These are phyloP conservation scores for Prunus davidiana DNA, from an alignment of 306 rosid genomes.

Conservation along the genomic window DNA sequence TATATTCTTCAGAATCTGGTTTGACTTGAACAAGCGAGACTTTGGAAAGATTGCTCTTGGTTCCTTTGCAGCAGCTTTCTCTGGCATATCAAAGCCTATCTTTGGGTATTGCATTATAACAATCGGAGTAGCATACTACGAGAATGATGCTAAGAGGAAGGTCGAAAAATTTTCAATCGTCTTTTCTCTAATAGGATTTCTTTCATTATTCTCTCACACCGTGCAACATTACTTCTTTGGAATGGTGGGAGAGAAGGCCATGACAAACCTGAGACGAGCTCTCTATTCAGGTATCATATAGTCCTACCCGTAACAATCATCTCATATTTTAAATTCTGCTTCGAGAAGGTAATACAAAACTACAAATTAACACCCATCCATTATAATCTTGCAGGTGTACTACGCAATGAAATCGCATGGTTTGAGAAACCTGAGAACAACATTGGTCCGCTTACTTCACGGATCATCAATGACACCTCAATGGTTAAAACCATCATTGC, in stretches of 20 bases:
- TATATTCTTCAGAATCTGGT: constrained; percentile 82
- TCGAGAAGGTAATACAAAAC: constrained; percentile 3
- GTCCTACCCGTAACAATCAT: not conserved
- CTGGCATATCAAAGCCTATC: constrained; percentile 82
- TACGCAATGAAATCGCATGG: constrained; percentile 78
- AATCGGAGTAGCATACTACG: constrained; percentile 72
- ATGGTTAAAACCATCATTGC: constrained; percentile 80
- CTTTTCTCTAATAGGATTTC: constrained; percentile 58
- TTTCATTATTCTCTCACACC: constrained; percentile 70
- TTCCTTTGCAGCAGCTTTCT: constrained; percentile 46
- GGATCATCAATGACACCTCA: constrained; percentile 70
- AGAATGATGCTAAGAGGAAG: constrained; percentile 40
- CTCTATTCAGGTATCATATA: constrained; percentile 61
- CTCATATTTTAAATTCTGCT: constrained; percentile 8
- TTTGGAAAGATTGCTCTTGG: constrained; percentile 55
- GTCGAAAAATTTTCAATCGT: constrained; percentile 58
- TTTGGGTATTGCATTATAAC: constrained; percentile 77
- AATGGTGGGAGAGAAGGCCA: constrained; percentile 84
- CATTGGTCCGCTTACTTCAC: constrained; percentile 66
- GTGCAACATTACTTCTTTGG: constrained; percentile 87
- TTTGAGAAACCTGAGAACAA: constrained; percentile 79
- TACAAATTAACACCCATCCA: not conserved
- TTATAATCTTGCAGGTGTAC: constrained; percentile 53
- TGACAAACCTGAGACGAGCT: constrained; percentile 60
- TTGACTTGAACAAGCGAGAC: constrained; percentile 52